Evolutionary conservation across 169 alveolate genomes (phyloP).

Genomic region (Eimeria falciformis): DNA sequence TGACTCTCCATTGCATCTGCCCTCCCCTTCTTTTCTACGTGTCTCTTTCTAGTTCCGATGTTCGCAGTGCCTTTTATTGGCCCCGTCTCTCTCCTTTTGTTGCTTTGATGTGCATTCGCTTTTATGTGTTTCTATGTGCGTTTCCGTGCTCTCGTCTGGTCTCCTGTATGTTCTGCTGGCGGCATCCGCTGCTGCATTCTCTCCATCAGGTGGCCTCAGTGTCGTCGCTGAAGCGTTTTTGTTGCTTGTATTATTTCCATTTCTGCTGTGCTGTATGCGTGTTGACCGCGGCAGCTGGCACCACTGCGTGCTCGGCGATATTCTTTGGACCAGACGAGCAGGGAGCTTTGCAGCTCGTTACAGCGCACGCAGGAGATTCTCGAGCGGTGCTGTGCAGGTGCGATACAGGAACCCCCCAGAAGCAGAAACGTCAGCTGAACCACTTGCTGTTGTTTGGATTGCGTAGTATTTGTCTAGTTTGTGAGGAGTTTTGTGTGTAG

Average conservation of each 20-base stretch:
- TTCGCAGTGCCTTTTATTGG: neutral
- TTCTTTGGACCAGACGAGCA: constrained; percentile 74
- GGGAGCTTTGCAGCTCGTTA: constrained; percentile 68
- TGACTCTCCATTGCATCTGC: neutral
- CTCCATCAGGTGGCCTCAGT: neutral
- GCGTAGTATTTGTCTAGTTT: neutral
- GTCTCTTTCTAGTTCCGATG: neutral
- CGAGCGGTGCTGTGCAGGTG: constrained; percentile 74
- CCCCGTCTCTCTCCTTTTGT: no score
- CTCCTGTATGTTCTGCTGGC: neutral
- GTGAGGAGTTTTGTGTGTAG: constrained; percentile 20
- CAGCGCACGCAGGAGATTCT: constrained; percentile 81
- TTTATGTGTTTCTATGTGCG: no score
- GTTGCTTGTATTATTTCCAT: neutral
- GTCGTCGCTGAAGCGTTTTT: neutral
- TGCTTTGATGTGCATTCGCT: no score
- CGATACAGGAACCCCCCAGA: neutral
- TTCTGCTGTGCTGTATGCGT: neutral
- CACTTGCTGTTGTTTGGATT: neutral
- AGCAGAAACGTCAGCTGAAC: neutral
- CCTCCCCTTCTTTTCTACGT: neutral
- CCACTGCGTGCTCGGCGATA: constrained; percentile 63
- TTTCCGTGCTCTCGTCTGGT: neutral
- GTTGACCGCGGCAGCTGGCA: constrained; percentile 32
- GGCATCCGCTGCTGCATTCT: neutral